Evolutionary conservation across 805 yeast species (phyloP), one percentile per base, ranked within the genome.

Genomic region (Wickerhamiella alocasiicola): DNA sequence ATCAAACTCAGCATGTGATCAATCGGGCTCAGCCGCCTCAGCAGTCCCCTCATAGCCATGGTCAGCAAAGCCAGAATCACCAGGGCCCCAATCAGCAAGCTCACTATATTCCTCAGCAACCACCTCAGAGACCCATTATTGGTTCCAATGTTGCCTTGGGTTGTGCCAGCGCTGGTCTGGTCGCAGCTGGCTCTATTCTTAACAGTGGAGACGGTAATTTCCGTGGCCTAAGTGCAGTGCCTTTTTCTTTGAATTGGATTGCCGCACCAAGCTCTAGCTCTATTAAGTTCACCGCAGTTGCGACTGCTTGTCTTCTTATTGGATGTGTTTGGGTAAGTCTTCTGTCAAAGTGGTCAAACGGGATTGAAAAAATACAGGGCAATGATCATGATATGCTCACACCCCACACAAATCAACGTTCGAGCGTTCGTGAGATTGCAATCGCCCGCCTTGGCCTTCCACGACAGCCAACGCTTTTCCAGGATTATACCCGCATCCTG

Each of bases 91-190:
- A 23, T 5, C 24, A 17, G 5, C 35, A 18, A n/a, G 26, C 26
- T 23, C 26, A 23, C 11, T 23, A 23, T 11, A 18, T 9, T 9
- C 25, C 20, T 11, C 15, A 7, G 16, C 40, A 36, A 9, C 31
- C 17, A 6, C 28, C 21, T 3, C 34, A 16, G 11, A 33, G 27
- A 11, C 40, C 16, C 11, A 20, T 6, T 5, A 17, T 23, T 9
- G 31, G 35, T 17, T 23, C 41, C 16, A 37, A 37, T 17, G 5
- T 37, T 19, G 41, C 41, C 6, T 32, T 37, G 12, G 41, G 41
- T 2, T 37, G 41, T 16, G 41, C 41, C 16, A 37, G 33, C 9
- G 41, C 41, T 4, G 41, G 41, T 13, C 15, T 37, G 13, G 18
- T 37, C 11, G 32, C 30, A 17, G 28, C 41, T 12, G 41, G 41